Percentiles rank a stretch among this genome's conserved stretches.
phyloP scores from a whole-genome alignment of 148 eudicot genomes.

The Pharnaceum exiguum region DNA sequence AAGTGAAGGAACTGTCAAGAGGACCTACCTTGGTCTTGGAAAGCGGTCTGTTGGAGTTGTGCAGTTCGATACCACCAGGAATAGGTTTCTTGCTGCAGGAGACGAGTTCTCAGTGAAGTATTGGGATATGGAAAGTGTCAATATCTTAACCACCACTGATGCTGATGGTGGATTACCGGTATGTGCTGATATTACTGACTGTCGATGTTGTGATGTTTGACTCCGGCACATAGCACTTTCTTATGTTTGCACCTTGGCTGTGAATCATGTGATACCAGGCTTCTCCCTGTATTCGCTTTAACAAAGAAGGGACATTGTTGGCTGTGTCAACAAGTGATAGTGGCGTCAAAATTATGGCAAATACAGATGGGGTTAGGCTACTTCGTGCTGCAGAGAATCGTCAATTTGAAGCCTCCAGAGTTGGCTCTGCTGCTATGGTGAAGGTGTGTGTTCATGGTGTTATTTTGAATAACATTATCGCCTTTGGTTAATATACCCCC shows the following conservation, averaged over 20 bases:
- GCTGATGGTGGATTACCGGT: constrained; percentile 94
- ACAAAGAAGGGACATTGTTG: constrained; percentile 78
- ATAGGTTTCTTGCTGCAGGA: constrained; percentile 83
- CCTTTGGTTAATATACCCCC: background rate
- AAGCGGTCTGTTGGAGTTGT: constrained; percentile 72
- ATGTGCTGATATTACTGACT: constrained; percentile 9
- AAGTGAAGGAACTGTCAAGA: constrained; percentile 87
- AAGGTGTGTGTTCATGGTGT: constrained; percentile 42
- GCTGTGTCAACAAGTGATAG: constrained; percentile 87
- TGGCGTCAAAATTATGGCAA: constrained; percentile 83
- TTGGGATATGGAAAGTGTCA: constrained; percentile 91
- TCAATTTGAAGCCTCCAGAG: constrained; percentile 64
- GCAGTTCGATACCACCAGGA: constrained; percentile 88
- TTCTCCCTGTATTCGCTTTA: constrained; percentile 85
- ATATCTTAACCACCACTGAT: constrained; percentile 53
- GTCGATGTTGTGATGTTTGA: background rate
- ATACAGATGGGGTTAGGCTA: constrained; percentile 58
- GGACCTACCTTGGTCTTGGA: constrained; percentile 68
- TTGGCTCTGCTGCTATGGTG: constrained; percentile 41
- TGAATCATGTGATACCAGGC: constrained; percentile 54
- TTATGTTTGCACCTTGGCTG: constrained; percentile 14
- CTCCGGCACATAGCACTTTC: background rate
- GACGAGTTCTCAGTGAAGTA: constrained; percentile 69
- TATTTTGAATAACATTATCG: constrained; percentile 2
- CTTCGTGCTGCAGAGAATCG: constrained; percentile 54